Base-by-base conservation (phyloP, 2,329 filamentous ascomycete species). In the Fusarium nematophilum region DNA sequence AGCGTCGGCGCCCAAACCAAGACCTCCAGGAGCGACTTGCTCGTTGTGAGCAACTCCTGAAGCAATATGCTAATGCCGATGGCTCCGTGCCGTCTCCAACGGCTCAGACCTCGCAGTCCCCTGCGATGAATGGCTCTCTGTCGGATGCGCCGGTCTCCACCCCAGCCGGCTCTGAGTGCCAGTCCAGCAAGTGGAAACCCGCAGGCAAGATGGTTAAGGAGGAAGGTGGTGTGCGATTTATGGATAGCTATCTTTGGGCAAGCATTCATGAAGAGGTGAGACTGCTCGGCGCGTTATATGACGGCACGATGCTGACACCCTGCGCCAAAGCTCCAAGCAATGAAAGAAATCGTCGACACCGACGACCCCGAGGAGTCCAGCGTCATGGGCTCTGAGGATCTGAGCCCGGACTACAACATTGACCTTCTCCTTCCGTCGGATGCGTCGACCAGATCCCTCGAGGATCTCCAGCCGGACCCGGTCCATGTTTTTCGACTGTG, bases 401-500 rank as follows among this genome's bases (percentile, higher is more conserved):
- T 76, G 23, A 81, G 79, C 1, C 83, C 83, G 1, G 83, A 86
- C 55, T 79, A 81, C 50, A 80, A 84, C 40, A 76, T 79, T 15
- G 82, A 83, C 30, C 69, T 86, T 6, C 59, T 87, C 9, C 73
- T 86, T 43, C 65, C 70, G 5, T 75, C 76, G 26, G 78, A 80
- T 46, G 69, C 76, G 25, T 72, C 75, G 1, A 70, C 73, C 6
- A 68, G 72, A 18, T 78, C 72, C 37, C 65, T 78, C 11, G 78
- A 82, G 46, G 79, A 82, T 11, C 75, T 90, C 69, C 87, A 90
- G 64, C 90, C 91, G 0, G 78, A 85, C 5, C 83, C 87, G 0
- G 81, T 85, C 10, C 86, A 91, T 27, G 84, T 90, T 21, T 87
- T 91, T 66, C 82, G 83, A 44, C 80, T 94, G 5, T 94, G 91